These are phyloP conservation scores for Fusarium sp. DNA, from an alignment of 2,329 filamentous ascomycete species.

Conservation along the genomic window DNA sequence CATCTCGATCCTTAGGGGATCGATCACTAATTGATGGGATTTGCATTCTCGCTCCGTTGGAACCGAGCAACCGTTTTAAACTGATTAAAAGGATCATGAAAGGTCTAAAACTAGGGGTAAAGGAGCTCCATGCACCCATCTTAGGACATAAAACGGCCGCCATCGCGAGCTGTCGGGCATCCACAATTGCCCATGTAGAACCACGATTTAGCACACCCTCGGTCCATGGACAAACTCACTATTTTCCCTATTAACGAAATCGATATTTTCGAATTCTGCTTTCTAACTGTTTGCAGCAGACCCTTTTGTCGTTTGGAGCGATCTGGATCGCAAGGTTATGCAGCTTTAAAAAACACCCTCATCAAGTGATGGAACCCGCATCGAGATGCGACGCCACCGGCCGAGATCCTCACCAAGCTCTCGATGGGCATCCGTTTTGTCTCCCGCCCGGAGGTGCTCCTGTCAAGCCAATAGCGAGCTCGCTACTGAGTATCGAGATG, in stretches of 20 bases:
- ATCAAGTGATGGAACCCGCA: conserved; percentile 36
- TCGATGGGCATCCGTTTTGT: conserved; percentile 37
- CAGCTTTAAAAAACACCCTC: conserved; percentile 1
- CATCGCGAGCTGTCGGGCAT: conserved; percentile 1
- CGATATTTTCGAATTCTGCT: neutral
- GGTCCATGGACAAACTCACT: neutral
- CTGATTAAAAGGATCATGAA: conserved; percentile 12
- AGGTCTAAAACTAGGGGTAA: conserved; percentile 4
- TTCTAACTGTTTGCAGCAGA: neutral
- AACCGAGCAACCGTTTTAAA: conserved; percentile 42
- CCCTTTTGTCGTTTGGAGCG: conserved; percentile 28
- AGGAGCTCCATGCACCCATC: neutral
- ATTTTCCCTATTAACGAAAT: neutral
- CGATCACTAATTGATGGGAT: conserved; percentile 10
- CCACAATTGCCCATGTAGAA: conserved; percentile 12
- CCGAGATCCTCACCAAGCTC: conserved; percentile 40
- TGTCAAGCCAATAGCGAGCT: conserved; percentile 3
- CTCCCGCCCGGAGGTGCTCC: conserved; percentile 7
- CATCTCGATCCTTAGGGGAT: conserved; percentile 23
- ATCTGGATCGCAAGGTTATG: conserved; percentile 30
- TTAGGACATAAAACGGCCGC: conserved; percentile 32
- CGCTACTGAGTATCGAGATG: conserved; percentile 28
- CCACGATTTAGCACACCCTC: neutral
- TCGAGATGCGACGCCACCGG: conserved; percentile 44
- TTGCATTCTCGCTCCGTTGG: conserved; percentile 24